Evolutionary conservation across 495 filamentous ascomycete genomes (phyloP).

Genomic region (Penicillium simplicissimum): DNA sequence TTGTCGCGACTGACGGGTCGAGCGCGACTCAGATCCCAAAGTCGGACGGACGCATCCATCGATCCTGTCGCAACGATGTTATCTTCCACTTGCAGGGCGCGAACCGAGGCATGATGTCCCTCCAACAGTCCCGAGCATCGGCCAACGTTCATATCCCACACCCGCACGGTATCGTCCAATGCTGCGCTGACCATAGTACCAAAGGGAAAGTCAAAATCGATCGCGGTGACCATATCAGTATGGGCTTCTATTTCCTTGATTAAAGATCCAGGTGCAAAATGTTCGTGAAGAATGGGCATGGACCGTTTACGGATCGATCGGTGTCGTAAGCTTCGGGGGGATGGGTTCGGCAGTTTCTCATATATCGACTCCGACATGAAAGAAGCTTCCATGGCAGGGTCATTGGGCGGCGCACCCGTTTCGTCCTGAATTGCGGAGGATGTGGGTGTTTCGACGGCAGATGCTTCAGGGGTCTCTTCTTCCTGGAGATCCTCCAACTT

Average conservation of each 20-base stretch:
- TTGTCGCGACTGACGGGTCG: slow-evolving; percentile 60
- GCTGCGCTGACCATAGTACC: slow-evolving; percentile 95
- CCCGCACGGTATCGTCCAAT: slow-evolving; percentile 92
- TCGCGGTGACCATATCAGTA: slow-evolving; percentile 80
- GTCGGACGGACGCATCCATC: slow-evolving; percentile 89
- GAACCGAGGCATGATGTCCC: slow-evolving; percentile 92
- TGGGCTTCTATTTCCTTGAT: slow-evolving; percentile 90
- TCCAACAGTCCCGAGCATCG: slow-evolving; percentile 88
- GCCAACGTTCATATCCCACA: slow-evolving; percentile 94
- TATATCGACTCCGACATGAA: slow-evolving; percentile 99
- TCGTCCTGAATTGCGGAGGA: slow-evolving; percentile 58
- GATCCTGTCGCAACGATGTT: slow-evolving; percentile 94
- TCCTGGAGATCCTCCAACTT: slow-evolving; percentile 73
- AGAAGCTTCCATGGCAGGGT: slow-evolving; percentile 58
- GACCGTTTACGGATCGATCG: slow-evolving; percentile 73
- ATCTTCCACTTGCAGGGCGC: slow-evolving; percentile 91
- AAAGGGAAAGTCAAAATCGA: slow-evolving; percentile 96
- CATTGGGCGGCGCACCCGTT: slow-evolving; percentile 49
- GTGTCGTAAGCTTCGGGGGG: slow-evolving; percentile 62
- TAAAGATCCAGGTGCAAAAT: slow-evolving; percentile 85
- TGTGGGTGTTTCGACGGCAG: slow-evolving; percentile 53
- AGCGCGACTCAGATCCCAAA: slow-evolving; percentile 86
- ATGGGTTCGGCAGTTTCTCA: slow-evolving; percentile 76
- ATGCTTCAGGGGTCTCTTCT: slow-evolving; percentile 68
- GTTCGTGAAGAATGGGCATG: slow-evolving; percentile 94